Base-by-base conservation (phyloP, 208 protist genomes). In the Crithidia fasciculata region DNA sequence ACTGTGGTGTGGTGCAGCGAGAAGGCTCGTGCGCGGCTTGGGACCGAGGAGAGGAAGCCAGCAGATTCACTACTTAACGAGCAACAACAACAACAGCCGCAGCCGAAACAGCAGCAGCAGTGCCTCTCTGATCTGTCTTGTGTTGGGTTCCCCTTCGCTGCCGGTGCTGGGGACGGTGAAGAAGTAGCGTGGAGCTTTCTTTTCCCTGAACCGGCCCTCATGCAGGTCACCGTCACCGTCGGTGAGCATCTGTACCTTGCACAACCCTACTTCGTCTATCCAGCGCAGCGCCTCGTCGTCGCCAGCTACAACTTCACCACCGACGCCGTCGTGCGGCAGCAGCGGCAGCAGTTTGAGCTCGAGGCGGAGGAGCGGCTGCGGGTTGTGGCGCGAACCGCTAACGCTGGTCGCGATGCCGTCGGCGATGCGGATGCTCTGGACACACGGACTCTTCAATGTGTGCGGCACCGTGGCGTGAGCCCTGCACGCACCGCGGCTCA, bases 241-340 rank as follows among this genome's bases (percentile, higher is more conserved):
- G 80, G 81, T 15, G 68, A 85, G 44, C 74, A 81, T 58, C n/a
- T 95, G 9, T 95, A 91, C 73, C 43, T 92, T 8, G 74, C 77
- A 4, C n/a, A 67, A 2, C 87, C 87, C 0, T 92, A 89, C 65
- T 84, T 82, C 47, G 75, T 82, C 39, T 87, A 82, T 53, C 68
- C 82, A 37, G 28, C 63, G 12, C 6, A 67, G 40, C 63, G 53
- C 8, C 15, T 69, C 2, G 83, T 95, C 19, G 68, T 95, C 28
- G 63, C 85, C 37, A 86, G 78, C 19, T 83, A 92, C 62, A 85
- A 79, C 61, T 76, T 95, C 50, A 92, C 87, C 6, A 81, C 83
- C 2, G 83, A 91, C 67, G 71, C 72, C 19, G 66, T 88, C 3
- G 47, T 92, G 36, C 45, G 52, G 6, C 60, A 74, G 56, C 68